phyloP scores from a whole-genome alignment of 371 early-diverging fungal genomes.

The Ordospora pajunii region DNA sequence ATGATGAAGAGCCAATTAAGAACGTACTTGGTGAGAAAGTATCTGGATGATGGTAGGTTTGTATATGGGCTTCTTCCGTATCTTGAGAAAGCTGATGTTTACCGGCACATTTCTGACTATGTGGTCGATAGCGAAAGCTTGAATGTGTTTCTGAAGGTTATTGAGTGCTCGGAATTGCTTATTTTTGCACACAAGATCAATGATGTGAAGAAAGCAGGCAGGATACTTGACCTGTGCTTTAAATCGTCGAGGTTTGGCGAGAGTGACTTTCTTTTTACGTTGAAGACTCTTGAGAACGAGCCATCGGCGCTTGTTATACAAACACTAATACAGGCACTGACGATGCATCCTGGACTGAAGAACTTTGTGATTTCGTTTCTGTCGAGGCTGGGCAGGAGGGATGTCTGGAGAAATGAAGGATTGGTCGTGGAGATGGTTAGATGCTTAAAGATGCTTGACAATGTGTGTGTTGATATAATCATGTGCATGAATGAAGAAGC shows the following conservation, averaged over 20 bases:
- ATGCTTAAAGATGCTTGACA: slow-evolving; percentile 18
- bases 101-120: neutral
- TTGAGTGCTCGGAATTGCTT: slow-evolving; percentile 23
- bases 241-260: slow-evolving; percentile 14
- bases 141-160: slow-evolving; percentile 10
- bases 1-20: slow-evolving; percentile 1
- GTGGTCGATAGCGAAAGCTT: slow-evolving; percentile 17
- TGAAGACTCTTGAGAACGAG: slow-evolving; percentile 18
- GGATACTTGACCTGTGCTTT: slow-evolving; percentile 27
- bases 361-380: slow-evolving; percentile 24
- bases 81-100: slow-evolving; percentile 16
- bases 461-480: slow-evolving; percentile 4
- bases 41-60: neutral
- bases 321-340: slow-evolving; percentile 22
- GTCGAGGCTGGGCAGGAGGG: slow-evolving; percentile 15
- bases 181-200: slow-evolving; percentile 13
- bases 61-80: slow-evolving; percentile 24
- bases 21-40: neutral
- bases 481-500: neutral
- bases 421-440: slow-evolving; percentile 19
- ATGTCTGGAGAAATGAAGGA: slow-evolving; percentile 24
- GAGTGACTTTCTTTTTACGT: slow-evolving; percentile 17
- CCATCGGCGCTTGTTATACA: slow-evolving; percentile 29
- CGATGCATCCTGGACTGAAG: slow-evolving; percentile 21
- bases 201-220: neutral